Percentiles rank a stretch among this genome's conserved stretches.
Conservation (phyloP, 352 stramenopile genomes). For the Pseudoperonospora humuli region DNA sequence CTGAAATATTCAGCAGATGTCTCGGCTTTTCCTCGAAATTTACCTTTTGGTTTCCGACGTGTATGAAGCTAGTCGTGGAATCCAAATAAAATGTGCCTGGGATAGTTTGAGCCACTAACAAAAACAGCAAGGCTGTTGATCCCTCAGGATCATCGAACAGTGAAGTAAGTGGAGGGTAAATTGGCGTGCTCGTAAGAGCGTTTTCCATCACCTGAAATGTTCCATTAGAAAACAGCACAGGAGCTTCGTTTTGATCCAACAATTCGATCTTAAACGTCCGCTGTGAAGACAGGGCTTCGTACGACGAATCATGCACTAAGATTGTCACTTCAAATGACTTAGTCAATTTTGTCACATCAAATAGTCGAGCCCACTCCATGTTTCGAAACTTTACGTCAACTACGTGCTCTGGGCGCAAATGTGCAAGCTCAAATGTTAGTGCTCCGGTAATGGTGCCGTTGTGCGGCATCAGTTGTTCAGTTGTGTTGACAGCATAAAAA, state of each 20-base stretch:
- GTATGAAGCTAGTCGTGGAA: slow-evolving; percentile 18
- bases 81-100: slow-evolving; percentile 44
- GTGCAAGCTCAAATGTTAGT: slow-evolving; percentile 12
- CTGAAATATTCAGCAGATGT: slow-evolving; percentile 10
- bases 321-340: slow-evolving; percentile 34
- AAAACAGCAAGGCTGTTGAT: slow-evolving; percentile 14
- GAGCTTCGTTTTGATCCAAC: slow-evolving; percentile 15
- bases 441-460: slow-evolving; percentile 1
- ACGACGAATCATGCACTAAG: slow-evolving; percentile 31
- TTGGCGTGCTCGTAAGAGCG: background rate
- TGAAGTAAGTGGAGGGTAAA: slow-evolving; percentile 5
- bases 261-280: slow-evolving; percentile 12
- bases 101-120: slow-evolving; percentile 27
- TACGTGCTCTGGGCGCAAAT: slow-evolving; percentile 2
- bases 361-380: slow-evolving; percentile 24
- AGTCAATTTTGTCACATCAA: slow-evolving; percentile 24
- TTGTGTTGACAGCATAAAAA: slow-evolving; percentile 9
- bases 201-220: slow-evolving; percentile 15
- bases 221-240: slow-evolving; percentile 1
- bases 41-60: slow-evolving; percentile 20
- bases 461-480: background rate
- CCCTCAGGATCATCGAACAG: slow-evolving; percentile 20
- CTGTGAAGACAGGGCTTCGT: slow-evolving; percentile 11
- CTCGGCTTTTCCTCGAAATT: slow-evolving; percentile 28
- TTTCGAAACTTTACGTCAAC: slow-evolving; percentile 26